phyloP scores from a whole-genome alignment of 2,329 filamentous ascomycete species.

The Fonsecaea monophora region DNA sequence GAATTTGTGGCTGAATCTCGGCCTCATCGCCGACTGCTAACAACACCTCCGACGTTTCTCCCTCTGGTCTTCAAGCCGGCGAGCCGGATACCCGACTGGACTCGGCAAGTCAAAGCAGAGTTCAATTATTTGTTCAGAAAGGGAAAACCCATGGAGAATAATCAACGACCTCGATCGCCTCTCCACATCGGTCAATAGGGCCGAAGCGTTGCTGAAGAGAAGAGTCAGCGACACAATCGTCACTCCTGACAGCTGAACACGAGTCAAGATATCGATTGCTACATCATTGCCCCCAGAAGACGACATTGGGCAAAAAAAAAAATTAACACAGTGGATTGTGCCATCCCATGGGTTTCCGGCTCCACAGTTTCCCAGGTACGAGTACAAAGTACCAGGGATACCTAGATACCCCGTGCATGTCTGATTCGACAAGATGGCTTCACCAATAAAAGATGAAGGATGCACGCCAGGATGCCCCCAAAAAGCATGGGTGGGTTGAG shows the following conservation, averaged over 20 bases:
- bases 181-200: not conserved
- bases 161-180: not conserved
- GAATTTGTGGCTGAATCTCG: conserved; percentile 20
- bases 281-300: not conserved
- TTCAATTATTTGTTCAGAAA: not conserved
- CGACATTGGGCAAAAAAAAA: not conserved
- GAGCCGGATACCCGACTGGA: not conserved
- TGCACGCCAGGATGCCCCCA: not conserved
- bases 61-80: too few relatives aligned
- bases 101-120: not conserved
- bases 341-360: not conserved
- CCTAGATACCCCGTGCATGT: conserved; percentile 14
- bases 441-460: not conserved
- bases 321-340: not conserved
- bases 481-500: conserved; percentile 1
- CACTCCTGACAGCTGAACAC: not conserved
- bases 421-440: conserved; percentile 15
- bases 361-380: not conserved
- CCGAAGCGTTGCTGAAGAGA: not conserved
- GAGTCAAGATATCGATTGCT: not conserved
- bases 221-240: not conserved
- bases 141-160: not conserved
- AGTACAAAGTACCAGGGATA: not conserved
- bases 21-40: conserved; percentile 5
- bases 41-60: too few relatives aligned